These are phyloP conservation scores for Sclerotinia trifoliorum DNA, from an alignment of 2,329 filamentous ascomycete genomes.

Conservation along the genomic window DNA sequence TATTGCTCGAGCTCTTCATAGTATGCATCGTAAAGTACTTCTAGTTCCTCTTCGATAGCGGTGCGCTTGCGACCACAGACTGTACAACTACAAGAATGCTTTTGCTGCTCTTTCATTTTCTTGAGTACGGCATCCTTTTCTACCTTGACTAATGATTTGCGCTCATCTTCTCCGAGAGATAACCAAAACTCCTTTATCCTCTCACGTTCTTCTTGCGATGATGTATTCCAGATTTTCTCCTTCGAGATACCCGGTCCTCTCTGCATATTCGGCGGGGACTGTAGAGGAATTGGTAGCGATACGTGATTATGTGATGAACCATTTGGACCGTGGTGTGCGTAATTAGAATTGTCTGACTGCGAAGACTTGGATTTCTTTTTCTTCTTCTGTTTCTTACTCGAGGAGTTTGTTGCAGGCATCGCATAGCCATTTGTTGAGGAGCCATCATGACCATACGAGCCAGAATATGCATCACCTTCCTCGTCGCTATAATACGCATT, in stretches of 20 bases:
- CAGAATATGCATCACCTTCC: conserved; percentile 42
- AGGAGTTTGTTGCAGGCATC: conserved; percentile 30
- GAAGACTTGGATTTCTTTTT: conserved; percentile 42
- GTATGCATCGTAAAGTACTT: conserved; percentile 97
- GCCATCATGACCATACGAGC: conserved; percentile 38
- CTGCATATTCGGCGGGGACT: conserved; percentile 43
- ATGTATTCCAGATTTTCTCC: conserved; percentile 97
- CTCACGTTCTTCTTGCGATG: conserved; percentile 88
- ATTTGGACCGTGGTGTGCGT: conserved; percentile 30
- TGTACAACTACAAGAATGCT: conserved; percentile 97
- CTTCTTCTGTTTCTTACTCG: conserved; percentile 43
- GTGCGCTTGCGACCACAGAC: conserved; percentile 95
- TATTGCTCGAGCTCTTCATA: conserved; percentile 98
- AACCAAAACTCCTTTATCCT: conserved; percentile 99
- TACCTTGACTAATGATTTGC: conserved; percentile 92
- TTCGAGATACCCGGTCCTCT: conserved; percentile 44
- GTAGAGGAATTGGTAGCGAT: conserved; percentile 40
- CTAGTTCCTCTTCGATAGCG: conserved; percentile 95
- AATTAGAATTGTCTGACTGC: conserved; percentile 33
- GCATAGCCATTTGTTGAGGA: conserved; percentile 39
- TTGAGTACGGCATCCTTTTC: conserved; percentile 97
- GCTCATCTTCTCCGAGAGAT: conserved; percentile 87
- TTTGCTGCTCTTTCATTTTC: conserved; percentile 99
- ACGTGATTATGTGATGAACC: conserved; percentile 36
- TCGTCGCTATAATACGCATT: conserved; percentile 58